These are phyloP conservation scores for Xylariaceae sp. DNA, from an alignment of 2,329 filamentous ascomycete species.

Conservation along the genomic window DNA sequence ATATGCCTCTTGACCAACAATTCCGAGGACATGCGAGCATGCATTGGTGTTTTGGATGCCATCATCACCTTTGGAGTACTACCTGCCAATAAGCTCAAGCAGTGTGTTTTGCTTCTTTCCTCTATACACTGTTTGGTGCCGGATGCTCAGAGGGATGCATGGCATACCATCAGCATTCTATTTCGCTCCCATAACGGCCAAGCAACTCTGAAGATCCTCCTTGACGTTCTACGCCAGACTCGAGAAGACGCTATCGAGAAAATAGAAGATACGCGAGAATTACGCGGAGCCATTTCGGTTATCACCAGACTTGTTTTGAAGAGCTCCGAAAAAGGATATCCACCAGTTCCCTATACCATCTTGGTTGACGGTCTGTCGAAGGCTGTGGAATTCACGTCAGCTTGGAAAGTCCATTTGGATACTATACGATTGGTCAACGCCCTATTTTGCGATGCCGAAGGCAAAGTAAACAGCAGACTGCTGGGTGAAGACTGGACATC, in stretches of 20 bases:
- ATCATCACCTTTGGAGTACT: slow-evolving; percentile 68
- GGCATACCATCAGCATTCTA: slow-evolving; percentile 65
- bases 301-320: slow-evolving; percentile 58
- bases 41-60: slow-evolving; percentile 62
- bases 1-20: slow-evolving; percentile 65
- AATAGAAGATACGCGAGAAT: slow-evolving; percentile 49
- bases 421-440: slow-evolving; percentile 50
- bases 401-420: slow-evolving; percentile 41
- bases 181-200: slow-evolving; percentile 70
- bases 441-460: slow-evolving; percentile 48
- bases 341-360: slow-evolving; percentile 52
- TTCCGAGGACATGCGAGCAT: slow-evolving; percentile 59
- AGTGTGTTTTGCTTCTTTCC: slow-evolving; percentile 64
- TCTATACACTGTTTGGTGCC: slow-evolving; percentile 64
- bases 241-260: slow-evolving; percentile 41
- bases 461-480: slow-evolving; percentile 50
- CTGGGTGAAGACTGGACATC: slow-evolving; percentile 61
- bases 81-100: slow-evolving; percentile 55
- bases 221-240: slow-evolving; percentile 54
- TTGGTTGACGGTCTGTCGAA: slow-evolving; percentile 53
- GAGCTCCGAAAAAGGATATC: slow-evolving; percentile 54
- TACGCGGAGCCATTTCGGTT: slow-evolving; percentile 58
- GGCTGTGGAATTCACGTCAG: slow-evolving; percentile 41
- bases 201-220: slow-evolving; percentile 58
- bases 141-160: slow-evolving; percentile 56